A percentile compares a stretch with the other conserved stretches of the same genome.
Evolutionary conservation across 1,284 basidiomycete species (phyloP).

Genomic region (Irpex lacteus): DNA sequence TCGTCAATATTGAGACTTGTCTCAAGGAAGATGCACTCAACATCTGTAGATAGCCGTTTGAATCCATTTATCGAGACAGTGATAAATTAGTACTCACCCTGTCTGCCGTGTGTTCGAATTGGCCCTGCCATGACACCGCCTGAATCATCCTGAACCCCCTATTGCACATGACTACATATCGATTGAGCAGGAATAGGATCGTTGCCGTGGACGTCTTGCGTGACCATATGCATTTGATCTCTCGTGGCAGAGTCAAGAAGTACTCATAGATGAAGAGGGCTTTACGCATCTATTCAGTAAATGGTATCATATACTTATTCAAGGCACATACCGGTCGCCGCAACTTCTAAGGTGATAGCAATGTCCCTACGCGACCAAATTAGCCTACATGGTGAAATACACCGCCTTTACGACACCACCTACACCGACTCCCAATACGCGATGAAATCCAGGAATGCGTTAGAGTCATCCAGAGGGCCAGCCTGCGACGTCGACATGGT

Average conservation of each 20-base stretch:
- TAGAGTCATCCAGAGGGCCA: background rate
- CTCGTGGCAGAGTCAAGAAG: background rate
- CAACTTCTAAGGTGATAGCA: background rate
- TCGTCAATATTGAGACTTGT: background rate
- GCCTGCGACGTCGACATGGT: background rate
- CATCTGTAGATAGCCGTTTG: background rate
- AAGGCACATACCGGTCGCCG: background rate
- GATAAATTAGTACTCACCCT: background rate
- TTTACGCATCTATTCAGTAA: background rate
- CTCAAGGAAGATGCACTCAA: background rate
- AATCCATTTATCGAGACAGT: too few relatives aligned
- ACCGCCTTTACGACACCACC: background rate
- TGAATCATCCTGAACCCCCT: conserved; percentile 17
- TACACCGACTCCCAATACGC: background rate
- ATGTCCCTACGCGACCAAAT: background rate
- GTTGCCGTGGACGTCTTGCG: background rate
- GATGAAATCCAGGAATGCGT: background rate
- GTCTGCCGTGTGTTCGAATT: conserved; percentile 11
- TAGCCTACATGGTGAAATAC: background rate
- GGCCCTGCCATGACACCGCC: conserved; percentile 13
- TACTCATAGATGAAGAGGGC: background rate
- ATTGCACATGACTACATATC: conserved; percentile 18
- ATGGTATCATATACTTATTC: background rate
- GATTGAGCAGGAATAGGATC: background rate
- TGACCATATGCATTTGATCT: background rate